phyloP scores from a whole-genome alignment of 2,329 filamentous ascomycete genomes.

The Xylaria sp. region DNA sequence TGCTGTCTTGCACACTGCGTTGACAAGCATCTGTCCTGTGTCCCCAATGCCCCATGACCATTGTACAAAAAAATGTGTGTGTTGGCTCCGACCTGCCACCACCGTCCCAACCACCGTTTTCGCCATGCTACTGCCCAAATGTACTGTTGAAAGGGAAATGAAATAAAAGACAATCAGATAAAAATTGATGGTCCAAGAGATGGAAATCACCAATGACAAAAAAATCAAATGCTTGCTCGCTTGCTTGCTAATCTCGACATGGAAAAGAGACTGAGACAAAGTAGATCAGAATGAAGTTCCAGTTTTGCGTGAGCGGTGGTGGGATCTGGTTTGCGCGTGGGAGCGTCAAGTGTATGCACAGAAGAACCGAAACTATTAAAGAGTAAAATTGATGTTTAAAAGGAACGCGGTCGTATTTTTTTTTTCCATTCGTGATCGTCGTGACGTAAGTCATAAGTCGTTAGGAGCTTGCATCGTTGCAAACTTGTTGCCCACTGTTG shows the following conservation, averaged over 20 bases:
- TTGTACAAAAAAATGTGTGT: slow-evolving; percentile 48
- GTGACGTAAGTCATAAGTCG: slow-evolving; percentile 53
- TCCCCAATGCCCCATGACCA: slow-evolving; percentile 44
- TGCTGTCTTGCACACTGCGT: slow-evolving; percentile 38
- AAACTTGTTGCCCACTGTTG: slow-evolving; percentile 56
- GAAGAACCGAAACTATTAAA: slow-evolving; percentile 48
- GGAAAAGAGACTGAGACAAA: slow-evolving; percentile 47
- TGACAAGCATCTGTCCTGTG: slow-evolving; percentile 42
- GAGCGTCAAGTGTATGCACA: slow-evolving; percentile 50
- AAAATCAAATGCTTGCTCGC: slow-evolving; percentile 53
- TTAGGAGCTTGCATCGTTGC: slow-evolving; percentile 58
- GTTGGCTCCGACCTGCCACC: slow-evolving; percentile 42
- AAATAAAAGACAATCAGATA: slow-evolving; percentile 18
- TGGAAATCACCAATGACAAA: slow-evolving; percentile 38
- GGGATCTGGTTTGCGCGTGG: slow-evolving; percentile 50
- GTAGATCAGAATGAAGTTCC: slow-evolving; percentile 48
- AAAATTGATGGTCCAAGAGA: slow-evolving; percentile 21
- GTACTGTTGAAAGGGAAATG: slow-evolving; percentile 38
- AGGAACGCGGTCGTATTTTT: slow-evolving; percentile 37
- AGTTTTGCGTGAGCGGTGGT: slow-evolving; percentile 51
- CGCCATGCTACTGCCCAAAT: slow-evolving; percentile 49
- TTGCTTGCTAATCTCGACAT: slow-evolving; percentile 52
- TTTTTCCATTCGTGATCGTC: slow-evolving; percentile 47
- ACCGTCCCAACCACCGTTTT: slow-evolving; percentile 48
- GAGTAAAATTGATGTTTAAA: slow-evolving; percentile 23